These are phyloP conservation scores for Starmerella sp. DNA, from an alignment of 805 yeast species.

Conservation along the genomic window DNA sequence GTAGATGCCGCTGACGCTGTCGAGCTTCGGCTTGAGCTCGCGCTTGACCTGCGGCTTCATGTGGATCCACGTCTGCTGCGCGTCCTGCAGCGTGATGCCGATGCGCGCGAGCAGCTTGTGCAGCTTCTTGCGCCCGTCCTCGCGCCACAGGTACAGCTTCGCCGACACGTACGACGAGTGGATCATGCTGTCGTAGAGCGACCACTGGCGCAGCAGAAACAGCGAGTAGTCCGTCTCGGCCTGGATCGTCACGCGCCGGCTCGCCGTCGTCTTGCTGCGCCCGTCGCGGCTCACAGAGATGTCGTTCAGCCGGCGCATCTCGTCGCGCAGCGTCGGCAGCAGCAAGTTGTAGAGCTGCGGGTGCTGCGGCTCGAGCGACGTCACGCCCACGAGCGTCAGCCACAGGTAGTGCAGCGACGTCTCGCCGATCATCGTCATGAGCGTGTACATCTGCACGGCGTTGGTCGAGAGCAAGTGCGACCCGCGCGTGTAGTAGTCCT, in stretches of 20 bases:
- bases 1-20: constrained; percentile 56
- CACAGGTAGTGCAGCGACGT: constrained; percentile 59
- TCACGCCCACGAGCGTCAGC: constrained; percentile 81
- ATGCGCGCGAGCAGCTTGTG: constrained; percentile 90
- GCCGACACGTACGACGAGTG: constrained; percentile 89
- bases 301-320: constrained; percentile 55
- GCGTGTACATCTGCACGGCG: constrained; percentile 68
- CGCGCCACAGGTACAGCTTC: constrained; percentile 78
- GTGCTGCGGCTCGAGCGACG: constrained; percentile 61
- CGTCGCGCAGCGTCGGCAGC: constrained; percentile 68
- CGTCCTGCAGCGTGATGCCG: constrained; percentile 85
- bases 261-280: constrained; percentile 19
- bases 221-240: constrained; percentile 77
- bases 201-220: constrained; percentile 84
- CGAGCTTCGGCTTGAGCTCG: constrained; percentile 56
- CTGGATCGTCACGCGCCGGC: constrained; percentile 34
- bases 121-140: constrained; percentile 73
- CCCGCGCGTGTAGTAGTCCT: constrained; percentile 75
- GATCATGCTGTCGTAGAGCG: constrained; percentile 77
- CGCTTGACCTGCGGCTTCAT: constrained; percentile 72
- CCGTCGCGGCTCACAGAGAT: neutral
- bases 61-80: constrained; percentile 86
- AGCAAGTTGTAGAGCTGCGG: constrained; percentile 61
- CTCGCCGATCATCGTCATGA: constrained; percentile 73
- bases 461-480: constrained; percentile 63